Conservation (phyloP, 495 filamentous ascomycete species). For the Podospora appendiculata region DNA sequence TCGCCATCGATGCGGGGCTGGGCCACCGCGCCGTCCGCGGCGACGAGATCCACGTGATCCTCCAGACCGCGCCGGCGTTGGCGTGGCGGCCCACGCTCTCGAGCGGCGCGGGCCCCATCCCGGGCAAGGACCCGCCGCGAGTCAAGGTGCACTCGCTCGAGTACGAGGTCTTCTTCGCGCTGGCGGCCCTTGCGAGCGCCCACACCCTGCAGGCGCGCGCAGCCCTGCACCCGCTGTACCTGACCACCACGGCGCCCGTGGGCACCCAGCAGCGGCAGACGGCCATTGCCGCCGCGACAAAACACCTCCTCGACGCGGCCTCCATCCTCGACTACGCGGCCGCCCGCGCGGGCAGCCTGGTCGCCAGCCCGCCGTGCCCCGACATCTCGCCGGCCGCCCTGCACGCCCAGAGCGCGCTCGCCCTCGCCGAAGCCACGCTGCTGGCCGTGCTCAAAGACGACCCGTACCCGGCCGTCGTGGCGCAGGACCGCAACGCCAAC, state of each 20-base stretch:
- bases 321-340: conserved; percentile 67
- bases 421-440: conserved; percentile 81
- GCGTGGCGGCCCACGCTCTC: conserved; percentile 83
- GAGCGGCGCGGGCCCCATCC: conserved; percentile 39
- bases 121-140: conserved; percentile 42
- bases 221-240: conserved; percentile 43
- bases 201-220: conserved; percentile 61
- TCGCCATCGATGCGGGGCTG: conserved; percentile 65
- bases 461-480: conserved; percentile 72
- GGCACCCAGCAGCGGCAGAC: conserved; percentile 55
- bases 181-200: conserved; percentile 68
- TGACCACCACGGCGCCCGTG: conserved; percentile 49
- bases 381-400: conserved; percentile 62
- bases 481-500: conserved; percentile 66
- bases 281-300: conserved; percentile 68
- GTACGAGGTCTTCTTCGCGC: conserved; percentile 71
- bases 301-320: conserved; percentile 67
- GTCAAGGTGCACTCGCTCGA: conserved; percentile 66
- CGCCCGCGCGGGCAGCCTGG: conserved; percentile 29
- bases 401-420: conserved; percentile 63
- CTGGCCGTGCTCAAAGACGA: conserved; percentile 89
- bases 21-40: conserved; percentile 39
- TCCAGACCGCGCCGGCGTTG: conserved; percentile 41
- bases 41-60: conserved; percentile 57
- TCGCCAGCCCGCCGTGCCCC: conserved; percentile 27